Evolutionary conservation across 2,329 filamentous ascomycete genomes (phyloP).

Genomic region (Venturia oleaginea): DNA sequence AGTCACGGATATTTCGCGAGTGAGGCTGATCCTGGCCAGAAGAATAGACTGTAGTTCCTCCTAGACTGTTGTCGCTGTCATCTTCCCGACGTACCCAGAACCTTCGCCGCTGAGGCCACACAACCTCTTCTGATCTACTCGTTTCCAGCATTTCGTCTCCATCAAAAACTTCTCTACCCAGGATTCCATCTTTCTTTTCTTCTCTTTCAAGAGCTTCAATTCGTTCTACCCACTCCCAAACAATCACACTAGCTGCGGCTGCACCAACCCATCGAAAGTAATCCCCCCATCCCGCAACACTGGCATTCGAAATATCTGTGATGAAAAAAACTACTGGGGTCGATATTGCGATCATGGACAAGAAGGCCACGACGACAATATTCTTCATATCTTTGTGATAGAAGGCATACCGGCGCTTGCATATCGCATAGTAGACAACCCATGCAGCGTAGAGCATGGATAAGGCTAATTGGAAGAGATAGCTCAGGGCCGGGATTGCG

Average conservation of each 20-base stretch:
- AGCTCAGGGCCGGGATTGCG: constrained; percentile 82
- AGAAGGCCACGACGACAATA: constrained; percentile 67
- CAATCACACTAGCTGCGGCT: constrained; percentile 87
- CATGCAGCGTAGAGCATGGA: constrained; percentile 84
- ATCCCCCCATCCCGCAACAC: constrained; percentile 86
- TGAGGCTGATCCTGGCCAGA: constrained; percentile 22
- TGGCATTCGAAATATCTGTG: constrained; percentile 75
- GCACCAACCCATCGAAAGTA: constrained; percentile 96
- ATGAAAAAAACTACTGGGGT: constrained; percentile 92
- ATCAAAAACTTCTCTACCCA: constrained; percentile 85
- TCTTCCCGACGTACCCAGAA: constrained; percentile 27
- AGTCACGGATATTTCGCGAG: constrained; percentile 10
- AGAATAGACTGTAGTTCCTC: constrained; percentile 20
- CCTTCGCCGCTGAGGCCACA: constrained; percentile 38
- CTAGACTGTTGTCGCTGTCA: constrained; percentile 19
- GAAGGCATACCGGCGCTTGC: constrained; percentile 83
- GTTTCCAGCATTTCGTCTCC: constrained; percentile 84
- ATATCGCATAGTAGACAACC: constrained; percentile 89
- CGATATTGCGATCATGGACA: constrained; percentile 73
- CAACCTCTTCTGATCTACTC: constrained; percentile 48
- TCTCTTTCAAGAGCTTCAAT: constrained; percentile 89
- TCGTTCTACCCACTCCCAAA: constrained; percentile 96
- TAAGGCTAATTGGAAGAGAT: constrained; percentile 80
- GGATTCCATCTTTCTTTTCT: constrained; percentile 86
- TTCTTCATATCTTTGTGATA: constrained; percentile 88